These are phyloP conservation scores for Cydonia oblonga DNA, from an alignment of 331 rosid species.

Conservation along the genomic window DNA sequence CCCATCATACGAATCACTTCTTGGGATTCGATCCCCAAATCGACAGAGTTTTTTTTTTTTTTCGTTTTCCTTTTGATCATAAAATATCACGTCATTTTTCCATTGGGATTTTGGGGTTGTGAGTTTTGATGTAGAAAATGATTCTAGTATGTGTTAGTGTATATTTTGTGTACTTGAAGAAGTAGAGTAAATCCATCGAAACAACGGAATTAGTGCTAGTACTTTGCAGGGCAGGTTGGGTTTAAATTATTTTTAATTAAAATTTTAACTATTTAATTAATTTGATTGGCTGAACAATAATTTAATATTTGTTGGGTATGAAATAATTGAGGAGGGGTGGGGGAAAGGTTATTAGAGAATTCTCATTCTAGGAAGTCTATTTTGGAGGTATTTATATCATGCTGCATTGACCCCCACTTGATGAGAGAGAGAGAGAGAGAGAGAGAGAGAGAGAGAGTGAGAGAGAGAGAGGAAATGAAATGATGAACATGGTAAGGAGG, in stretches of 20 bases:
- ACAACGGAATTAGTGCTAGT: background rate
- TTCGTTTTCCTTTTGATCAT: background rate
- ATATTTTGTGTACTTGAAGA: no score
- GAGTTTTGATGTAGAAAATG: background rate
- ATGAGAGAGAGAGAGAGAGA: constrained; percentile 18
- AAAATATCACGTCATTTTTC: background rate
- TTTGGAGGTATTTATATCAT: constrained; percentile 39
- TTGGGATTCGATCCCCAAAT: constrained; percentile 38
- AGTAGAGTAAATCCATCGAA: background rate
- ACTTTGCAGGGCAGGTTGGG: background rate
- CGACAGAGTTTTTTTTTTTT: background rate
- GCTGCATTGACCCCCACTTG: constrained; percentile 68
- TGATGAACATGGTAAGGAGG: constrained; percentile 38
- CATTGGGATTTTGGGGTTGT: background rate
- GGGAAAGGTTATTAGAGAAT: constrained; percentile 8
- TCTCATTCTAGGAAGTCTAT: constrained; percentile 31
- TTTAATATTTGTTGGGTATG: constrained; percentile 15
- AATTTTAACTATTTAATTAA: background rate
- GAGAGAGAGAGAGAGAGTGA: background rate
- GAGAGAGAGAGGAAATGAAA: constrained; percentile 27
- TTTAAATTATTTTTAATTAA: background rate
- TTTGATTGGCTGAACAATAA: background rate
- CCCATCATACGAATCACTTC: constrained; percentile 31
- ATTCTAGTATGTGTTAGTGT: no score
- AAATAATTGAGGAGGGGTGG: constrained; percentile 45